Evolutionary conservation across 805 yeast genomes (phyloP).

Genomic region (Lipomyces japonicus): DNA sequence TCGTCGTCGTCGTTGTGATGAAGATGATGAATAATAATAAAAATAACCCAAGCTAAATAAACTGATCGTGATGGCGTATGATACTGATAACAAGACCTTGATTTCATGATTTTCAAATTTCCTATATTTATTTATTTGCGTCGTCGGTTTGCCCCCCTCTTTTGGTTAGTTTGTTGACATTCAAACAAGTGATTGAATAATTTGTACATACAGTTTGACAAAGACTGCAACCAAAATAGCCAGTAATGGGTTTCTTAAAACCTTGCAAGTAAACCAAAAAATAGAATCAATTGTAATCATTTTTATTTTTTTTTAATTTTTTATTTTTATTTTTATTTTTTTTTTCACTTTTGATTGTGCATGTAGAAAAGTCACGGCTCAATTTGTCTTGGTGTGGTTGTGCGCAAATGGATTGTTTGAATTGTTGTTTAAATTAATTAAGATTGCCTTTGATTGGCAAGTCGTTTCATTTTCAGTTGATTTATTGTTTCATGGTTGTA

Average conservation of each 20-base stretch:
- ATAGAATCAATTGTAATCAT: slow-evolving; percentile 4
- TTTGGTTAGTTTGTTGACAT: too few relatives aligned
- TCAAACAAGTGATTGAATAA: neutral
- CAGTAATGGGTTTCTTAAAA: slow-evolving; percentile 1
- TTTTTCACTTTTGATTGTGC: too few relatives aligned
- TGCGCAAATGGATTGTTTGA: too few relatives aligned
- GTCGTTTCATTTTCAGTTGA: too few relatives aligned
- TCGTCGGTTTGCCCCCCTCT: neutral
- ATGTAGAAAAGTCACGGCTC: too few relatives aligned
- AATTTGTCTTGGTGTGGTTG: too few relatives aligned
- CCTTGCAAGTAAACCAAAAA: neutral
- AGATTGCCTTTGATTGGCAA: too few relatives aligned
- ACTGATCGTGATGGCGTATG: neutral
- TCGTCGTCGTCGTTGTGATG: neutral
- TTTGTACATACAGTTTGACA: neutral
- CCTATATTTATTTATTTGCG: neutral
- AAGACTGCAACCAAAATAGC: slow-evolving; percentile 1
- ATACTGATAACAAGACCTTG: neutral
- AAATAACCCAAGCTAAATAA: neutral
- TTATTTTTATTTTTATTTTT: too few relatives aligned
- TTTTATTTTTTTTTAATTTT: too few relatives aligned
- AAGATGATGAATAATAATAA: neutral
- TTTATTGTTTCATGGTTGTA: too few relatives aligned
- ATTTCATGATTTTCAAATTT: slow-evolving; percentile 1
- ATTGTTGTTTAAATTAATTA: too few relatives aligned